Conservation (phyloP, 441 rosid species). For the Jatropha podagrica region DNA sequence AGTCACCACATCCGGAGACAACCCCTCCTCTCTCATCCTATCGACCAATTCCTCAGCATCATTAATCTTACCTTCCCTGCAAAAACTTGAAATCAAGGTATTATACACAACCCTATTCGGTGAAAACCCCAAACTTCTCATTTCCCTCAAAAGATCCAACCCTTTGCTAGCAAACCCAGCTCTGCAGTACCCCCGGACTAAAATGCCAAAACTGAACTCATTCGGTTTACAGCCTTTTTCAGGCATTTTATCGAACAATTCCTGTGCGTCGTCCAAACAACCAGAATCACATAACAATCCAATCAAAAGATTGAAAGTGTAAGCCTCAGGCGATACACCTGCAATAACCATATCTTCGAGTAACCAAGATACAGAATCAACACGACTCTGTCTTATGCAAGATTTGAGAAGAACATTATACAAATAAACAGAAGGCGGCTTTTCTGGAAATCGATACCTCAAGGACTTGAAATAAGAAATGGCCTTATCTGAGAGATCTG, state of each 20-base stretch:
- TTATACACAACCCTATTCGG: conserved; percentile 78
- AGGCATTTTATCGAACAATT: conserved; percentile 83
- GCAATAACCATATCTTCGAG: conserved; percentile 71
- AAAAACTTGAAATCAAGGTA: conserved; percentile 75
- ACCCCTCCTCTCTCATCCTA: conserved; percentile 70
- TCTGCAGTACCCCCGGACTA: conserved; percentile 87
- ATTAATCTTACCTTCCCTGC: conserved; percentile 66
- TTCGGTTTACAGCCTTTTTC: conserved; percentile 76
- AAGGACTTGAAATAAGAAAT: conserved; percentile 57
- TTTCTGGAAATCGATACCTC: conserved; percentile 50
- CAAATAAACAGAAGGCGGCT: conserved; percentile 45
- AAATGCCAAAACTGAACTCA: conserved; percentile 75
- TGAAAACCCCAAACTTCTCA: conserved; percentile 49
- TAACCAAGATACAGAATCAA: conserved; percentile 66
- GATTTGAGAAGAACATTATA: conserved; percentile 58
- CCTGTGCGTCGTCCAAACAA: conserved; percentile 65
- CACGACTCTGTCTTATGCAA: conserved; percentile 40
- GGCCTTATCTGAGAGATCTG: conserved; percentile 48
- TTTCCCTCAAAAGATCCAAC: conserved; percentile 55
- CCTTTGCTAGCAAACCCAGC: conserved; percentile 57
- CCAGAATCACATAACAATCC: conserved; percentile 61
- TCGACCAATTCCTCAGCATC: conserved; percentile 83
- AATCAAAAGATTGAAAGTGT: conserved; percentile 76
- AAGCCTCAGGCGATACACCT: conserved; percentile 67
- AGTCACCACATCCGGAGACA: conserved; percentile 79